A percentile compares a stretch with the other conserved stretches of the same genome.
phyloP scores from a whole-genome alignment of 805 yeast genomes.

The Cyberlindnera veronae region DNA sequence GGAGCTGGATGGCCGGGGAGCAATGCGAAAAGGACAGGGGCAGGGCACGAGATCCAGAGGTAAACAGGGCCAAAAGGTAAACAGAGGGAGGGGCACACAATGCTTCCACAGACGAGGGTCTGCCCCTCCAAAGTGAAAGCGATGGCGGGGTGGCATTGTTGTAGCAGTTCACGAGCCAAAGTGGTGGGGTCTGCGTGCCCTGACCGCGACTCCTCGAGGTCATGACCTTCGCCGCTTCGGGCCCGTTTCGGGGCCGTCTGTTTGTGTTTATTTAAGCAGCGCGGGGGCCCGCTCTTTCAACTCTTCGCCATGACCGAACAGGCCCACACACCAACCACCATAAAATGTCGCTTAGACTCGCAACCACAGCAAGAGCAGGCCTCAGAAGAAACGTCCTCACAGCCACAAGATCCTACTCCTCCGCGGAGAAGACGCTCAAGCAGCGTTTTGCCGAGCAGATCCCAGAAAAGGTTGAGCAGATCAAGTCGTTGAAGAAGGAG shows the following conservation, averaged over 20 bases:
- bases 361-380: constrained; percentile 13
- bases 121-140: no score
- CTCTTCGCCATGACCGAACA: neutral
- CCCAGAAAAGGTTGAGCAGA: constrained; percentile 90
- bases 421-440: constrained; percentile 64
- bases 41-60: no score
- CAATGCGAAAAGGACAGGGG: no score
- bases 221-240: constrained; percentile 16
- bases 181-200: constrained; percentile 1
- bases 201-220: constrained; percentile 1
- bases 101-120: no score
- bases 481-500: constrained; percentile 75
- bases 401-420: constrained; percentile 27
- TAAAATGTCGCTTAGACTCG: constrained; percentile 19
- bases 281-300: no score
- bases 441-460: constrained; percentile 90
- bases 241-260: constrained; percentile 16
- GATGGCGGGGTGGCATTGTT: no score
- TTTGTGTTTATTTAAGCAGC: no score
- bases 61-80: no score
- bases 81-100: no score
- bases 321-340: neutral
- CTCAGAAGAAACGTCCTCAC: constrained; percentile 14
- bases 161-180: no score
- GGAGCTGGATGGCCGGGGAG: no score